Evolutionary conservation across 2,329 filamentous ascomycete genomes (phyloP).

Genomic region (Fusarium verrucosum): DNA sequence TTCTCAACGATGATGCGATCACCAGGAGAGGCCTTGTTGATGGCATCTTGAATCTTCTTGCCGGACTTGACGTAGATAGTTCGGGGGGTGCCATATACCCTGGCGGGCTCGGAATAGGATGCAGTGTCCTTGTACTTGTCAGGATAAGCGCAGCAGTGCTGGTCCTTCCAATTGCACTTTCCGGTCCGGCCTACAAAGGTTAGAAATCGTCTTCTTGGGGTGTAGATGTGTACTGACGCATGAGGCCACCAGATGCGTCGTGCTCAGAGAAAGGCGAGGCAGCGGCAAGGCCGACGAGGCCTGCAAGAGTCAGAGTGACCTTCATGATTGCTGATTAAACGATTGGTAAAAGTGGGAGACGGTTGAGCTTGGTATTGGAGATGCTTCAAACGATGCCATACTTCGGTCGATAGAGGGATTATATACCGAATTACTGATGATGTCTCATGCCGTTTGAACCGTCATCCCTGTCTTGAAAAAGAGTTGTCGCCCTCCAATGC

Average conservation of each 20-base stretch:
- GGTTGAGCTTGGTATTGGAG: neutral
- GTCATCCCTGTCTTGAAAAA: neutral
- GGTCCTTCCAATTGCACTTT: slow-evolving; percentile 32
- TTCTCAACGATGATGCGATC: slow-evolving; percentile 47
- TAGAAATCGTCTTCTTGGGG: neutral
- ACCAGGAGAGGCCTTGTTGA: slow-evolving; percentile 42
- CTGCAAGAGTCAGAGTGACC: slow-evolving; percentile 1
- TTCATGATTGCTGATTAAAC: slow-evolving; percentile 12
- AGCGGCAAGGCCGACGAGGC: slow-evolving; percentile 8
- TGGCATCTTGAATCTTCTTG: slow-evolving; percentile 47
- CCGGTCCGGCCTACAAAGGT: slow-evolving; percentile 5
- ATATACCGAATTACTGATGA: neutral
- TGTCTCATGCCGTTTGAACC: neutral
- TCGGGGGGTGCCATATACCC: neutral
- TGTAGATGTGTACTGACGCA: slow-evolving; percentile 1
- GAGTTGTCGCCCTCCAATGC: neutral
- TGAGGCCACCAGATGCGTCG: slow-evolving; percentile 1
- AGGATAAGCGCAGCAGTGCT: slow-evolving; percentile 20
- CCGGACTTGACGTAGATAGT: slow-evolving; percentile 30
- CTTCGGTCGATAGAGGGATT: neutral
- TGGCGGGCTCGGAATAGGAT: neutral
- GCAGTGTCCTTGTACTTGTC: neutral
- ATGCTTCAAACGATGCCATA: neutral
- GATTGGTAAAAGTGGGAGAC: neutral
- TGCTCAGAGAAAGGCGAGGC: slow-evolving; percentile 23